Conservation (phyloP, 805 yeast genomes). For the Pichia ethanolica region DNA sequence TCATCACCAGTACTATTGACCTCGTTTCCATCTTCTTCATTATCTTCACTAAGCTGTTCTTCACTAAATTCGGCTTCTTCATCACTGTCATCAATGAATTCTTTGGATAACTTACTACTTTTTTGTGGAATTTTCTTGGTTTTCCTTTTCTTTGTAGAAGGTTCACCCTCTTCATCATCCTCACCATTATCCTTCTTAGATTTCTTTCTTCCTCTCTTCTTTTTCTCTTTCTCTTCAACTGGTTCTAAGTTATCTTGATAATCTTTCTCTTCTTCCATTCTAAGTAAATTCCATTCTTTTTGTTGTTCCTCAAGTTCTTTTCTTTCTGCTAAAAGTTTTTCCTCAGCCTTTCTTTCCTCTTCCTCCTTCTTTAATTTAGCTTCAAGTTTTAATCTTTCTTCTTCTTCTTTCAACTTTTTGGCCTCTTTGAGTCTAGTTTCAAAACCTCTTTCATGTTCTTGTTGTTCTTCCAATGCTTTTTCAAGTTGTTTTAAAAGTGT, state of each 20-base stretch:
- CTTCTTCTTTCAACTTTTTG: slow-evolving; percentile 48
- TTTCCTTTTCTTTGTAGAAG: slow-evolving; percentile 11
- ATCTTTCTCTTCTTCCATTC: slow-evolving; percentile 30
- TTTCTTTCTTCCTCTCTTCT: slow-evolving; percentile 25
- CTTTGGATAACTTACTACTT: slow-evolving; percentile 20
- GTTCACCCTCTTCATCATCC: slow-evolving; percentile 11
- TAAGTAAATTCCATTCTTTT: slow-evolving; percentile 42
- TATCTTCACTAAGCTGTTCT: slow-evolving; percentile 12
- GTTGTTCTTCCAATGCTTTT: slow-evolving; percentile 64
- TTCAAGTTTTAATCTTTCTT: slow-evolving; percentile 39
- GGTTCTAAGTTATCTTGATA: slow-evolving; percentile 29
- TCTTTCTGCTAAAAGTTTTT: slow-evolving; percentile 37
- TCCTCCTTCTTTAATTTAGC: slow-evolving; percentile 39
- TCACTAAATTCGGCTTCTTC: slow-evolving; percentile 23
- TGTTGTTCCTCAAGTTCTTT: slow-evolving; percentile 49
- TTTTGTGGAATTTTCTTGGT: slow-evolving; percentile 14
- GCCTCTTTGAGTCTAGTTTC: slow-evolving; percentile 67
- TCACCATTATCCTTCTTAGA: slow-evolving; percentile 8
- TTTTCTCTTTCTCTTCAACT: slow-evolving; percentile 25
- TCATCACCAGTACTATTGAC: background rate
- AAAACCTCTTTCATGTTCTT: slow-evolving; percentile 51
- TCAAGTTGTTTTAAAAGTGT: slow-evolving; percentile 68
- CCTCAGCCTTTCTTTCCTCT: slow-evolving; percentile 39
- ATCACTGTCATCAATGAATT: slow-evolving; percentile 27
- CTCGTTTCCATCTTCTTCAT: slow-evolving; percentile 9